phyloP scores from a whole-genome alignment of 176 grass and related monocot genomes.

The Paspalum notatum region DNA sequence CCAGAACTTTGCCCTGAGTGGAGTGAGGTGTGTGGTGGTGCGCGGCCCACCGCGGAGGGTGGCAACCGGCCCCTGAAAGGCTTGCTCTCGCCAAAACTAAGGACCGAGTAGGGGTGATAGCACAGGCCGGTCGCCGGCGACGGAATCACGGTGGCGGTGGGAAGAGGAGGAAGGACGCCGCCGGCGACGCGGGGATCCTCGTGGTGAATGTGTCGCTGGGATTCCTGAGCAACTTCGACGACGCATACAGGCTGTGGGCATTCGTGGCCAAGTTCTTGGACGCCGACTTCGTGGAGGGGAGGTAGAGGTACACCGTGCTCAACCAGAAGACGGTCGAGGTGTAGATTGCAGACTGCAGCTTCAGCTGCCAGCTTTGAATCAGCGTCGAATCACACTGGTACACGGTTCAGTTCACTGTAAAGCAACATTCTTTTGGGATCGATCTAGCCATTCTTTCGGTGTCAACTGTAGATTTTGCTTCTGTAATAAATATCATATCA shows the following conservation, averaged over 20 bases:
- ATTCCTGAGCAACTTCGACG: slow-evolving; percentile 88
- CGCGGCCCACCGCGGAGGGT: no score
- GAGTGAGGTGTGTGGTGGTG: no score
- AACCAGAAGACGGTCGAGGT: slow-evolving; percentile 81
- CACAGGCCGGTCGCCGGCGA: slow-evolving; percentile 7
- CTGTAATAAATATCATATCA: neutral
- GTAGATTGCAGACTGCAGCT: slow-evolving; percentile 28
- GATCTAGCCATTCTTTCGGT: no score
- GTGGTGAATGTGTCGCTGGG: slow-evolving; percentile 84
- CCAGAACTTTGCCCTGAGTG: no score
- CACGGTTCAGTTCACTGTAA: slow-evolving; percentile 31
- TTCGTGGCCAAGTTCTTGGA: slow-evolving; percentile 93
- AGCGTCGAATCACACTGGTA: neutral
- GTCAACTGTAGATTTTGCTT: slow-evolving; percentile 23
- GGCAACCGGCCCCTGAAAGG: no score
- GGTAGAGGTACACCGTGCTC: slow-evolving; percentile 88
- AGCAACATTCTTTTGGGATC: slow-evolving; percentile 41
- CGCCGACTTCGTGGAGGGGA: slow-evolving; percentile 91
- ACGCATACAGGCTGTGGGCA: slow-evolving; percentile 85
- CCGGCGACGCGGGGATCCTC: slow-evolving; percentile 58
- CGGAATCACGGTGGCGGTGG: neutral
- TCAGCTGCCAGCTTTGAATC: neutral
- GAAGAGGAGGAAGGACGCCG: slow-evolving; percentile 39
- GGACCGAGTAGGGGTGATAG: no score
- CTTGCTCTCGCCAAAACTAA: no score